Evolutionary conservation across 2,329 filamentous ascomycete species (phyloP), one percentile per base, ranked within the genome.

Genomic region (Cladosporium sp.): DNA sequence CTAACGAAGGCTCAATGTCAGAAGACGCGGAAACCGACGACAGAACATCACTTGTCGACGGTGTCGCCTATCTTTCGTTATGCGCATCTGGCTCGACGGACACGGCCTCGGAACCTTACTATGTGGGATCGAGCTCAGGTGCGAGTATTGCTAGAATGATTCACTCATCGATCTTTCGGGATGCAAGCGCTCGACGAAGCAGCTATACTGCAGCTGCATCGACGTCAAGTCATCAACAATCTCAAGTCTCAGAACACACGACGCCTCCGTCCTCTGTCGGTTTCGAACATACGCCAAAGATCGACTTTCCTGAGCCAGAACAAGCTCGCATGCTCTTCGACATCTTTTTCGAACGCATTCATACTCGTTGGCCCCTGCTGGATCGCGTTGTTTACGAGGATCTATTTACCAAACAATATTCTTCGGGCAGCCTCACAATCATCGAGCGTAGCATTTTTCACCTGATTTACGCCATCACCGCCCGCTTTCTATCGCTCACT

Each of bases 391-490:
- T 50, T 1, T 50, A 50, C 32, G 47, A 50, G 18, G 39, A 27
- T n/a, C 15, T 43, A n/a, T 50, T 50, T 39, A 27, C 19, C 30
- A 37, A 50, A n/a, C 47, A 50, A 18, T 43, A 48, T 9, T 5
- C 34, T 2, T 18, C 22, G 2, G 37, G 27, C 11, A n/a, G 22
- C 3, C 37, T 48, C 5, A 41, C 45, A 4, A 24, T 48, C 8
- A 17, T 48, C 27, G 45, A 48, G 27, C 45, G 45, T 3, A 48
- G 45, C 29, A 48, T 48, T 15, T 48, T 66, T 13, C 63, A 67
- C 40, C 52, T 66, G 1, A 56, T 67, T 6, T 66, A 67, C 47
- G 64, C 65, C 13, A 64, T 59, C 27, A 62, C 58, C 7, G 62
- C 61, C 6, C 59, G 64, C 9, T 66, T 66, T 50, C 53, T 67